Evolutionary conservation across 495 filamentous ascomycete genomes (phyloP).

Genomic region (Rusavskia elegans): DNA sequence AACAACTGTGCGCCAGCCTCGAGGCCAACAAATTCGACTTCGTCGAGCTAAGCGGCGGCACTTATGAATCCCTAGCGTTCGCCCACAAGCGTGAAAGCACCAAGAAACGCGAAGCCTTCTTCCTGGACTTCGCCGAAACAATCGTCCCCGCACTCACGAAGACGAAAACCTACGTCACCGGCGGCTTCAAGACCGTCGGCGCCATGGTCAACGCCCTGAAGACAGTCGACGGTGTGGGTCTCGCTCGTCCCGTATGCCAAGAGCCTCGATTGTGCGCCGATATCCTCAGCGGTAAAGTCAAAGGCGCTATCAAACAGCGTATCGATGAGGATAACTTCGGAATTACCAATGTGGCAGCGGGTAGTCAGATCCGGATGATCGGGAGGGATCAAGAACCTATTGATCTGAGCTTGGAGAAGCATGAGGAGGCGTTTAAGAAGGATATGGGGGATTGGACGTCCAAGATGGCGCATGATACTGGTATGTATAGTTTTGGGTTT

Average conservation of each 20-base stretch:
- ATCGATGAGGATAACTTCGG: constrained; percentile 31
- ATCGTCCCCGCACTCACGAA: constrained; percentile 38
- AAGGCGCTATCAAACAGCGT: constrained; percentile 27
- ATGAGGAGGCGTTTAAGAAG: constrained; percentile 23
- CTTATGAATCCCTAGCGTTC: constrained; percentile 41
- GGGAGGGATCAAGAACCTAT: constrained; percentile 36
- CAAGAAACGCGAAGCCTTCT: constrained; percentile 44
- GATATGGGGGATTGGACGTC: constrained; percentile 23
- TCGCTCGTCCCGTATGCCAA: constrained; percentile 36
- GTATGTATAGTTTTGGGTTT: constrained; percentile 21
- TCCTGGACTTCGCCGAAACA: constrained; percentile 46
- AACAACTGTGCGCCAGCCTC: constrained; percentile 34
- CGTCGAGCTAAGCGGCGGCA: constrained; percentile 49
- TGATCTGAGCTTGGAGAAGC: constrained; percentile 29
- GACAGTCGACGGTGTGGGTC: constrained; percentile 39
- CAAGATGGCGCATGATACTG: constrained; percentile 21
- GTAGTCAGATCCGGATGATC: constrained; percentile 35
- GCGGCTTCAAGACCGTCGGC: constrained; percentile 42
- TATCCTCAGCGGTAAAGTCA: constrained; percentile 29
- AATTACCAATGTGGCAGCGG: constrained; percentile 27
- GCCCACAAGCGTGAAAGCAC: constrained; percentile 36
- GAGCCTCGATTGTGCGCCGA: constrained; percentile 33
- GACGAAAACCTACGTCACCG: constrained; percentile 44
- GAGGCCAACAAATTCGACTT: constrained; percentile 43
- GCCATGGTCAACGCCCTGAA: constrained; percentile 44